Base-by-base conservation (phyloP, 2,329 filamentous ascomycete species). In the Hypoxylon sp. region DNA sequence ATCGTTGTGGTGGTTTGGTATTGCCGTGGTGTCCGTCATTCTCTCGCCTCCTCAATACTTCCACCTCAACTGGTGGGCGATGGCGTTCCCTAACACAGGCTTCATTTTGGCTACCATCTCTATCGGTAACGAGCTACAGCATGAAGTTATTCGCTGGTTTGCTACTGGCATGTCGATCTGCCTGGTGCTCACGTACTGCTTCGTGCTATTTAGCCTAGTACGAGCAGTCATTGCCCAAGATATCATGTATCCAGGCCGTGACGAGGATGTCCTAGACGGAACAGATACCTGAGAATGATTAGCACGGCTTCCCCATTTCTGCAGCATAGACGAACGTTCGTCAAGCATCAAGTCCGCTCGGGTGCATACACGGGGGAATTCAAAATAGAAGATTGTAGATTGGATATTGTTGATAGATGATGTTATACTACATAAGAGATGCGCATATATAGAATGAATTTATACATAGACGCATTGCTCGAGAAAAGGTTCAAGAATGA, bases 41-140 rank as follows among this genome's bases (percentile, higher is more conserved):
- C 78, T 71, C 74, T 79, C 80, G 10, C 82, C 81, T 2, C 81
- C 84, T 72, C 82, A 82, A 73, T 79, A 80, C 67, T 89, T 89
- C 69, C 85, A 88, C 65, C 81, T 90, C 1, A 86, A 86, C 0
- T 90, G 87, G 87, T 91, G 87, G 85, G 87, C 87, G 0, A 84
- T 87, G 75, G 85, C 89, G 7, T 89, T 89, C 75, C 87, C 87
- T 45, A 89, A 89, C 75, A 85, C 84, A 0, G 87, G 87, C 1
- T 89, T 89, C 72, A 84, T 83, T 1, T 78, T 89, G 53, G 84
- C 84, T 1, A 88, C 86, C 0, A 87, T 88, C 50, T 78, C 83
- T 3, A 84, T 89, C 32, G 85, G 84, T 0, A 82, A 82, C 6
- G 81, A 82, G 30, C 79, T 89, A 5, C 74, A 78, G 52, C 86